Base-by-base conservation (phyloP, 192 early-diverging fungal genomes). In the Coemansia sp. region DNA sequence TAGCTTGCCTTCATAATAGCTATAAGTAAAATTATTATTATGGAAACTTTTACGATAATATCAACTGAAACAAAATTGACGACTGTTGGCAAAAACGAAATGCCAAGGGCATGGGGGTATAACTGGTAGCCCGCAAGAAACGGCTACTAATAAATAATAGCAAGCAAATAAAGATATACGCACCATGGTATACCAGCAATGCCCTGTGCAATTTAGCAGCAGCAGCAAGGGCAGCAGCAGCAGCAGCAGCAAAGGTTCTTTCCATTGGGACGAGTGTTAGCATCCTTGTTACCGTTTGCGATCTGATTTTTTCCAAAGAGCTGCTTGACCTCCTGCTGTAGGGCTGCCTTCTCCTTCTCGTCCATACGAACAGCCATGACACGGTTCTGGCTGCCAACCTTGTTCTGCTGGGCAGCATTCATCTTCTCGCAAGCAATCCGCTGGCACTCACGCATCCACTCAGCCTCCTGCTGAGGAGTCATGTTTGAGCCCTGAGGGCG, bases 191-290 rank as follows among this genome's bases (percentile, higher is more conserved):
- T n/a, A n/a, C n/a, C n/a, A n/a, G n/a, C n/a, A n/a, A n/a, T n/a
- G n/a, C n/a, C n/a, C 10, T 40, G 38, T 40, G 7, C 18, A 6
- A 22, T 36, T 50, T 50, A 49, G 34, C 46, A 36, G 30, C 45
- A 47, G 45, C 45, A 47, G 45, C 45, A 47, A 20, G 45, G 45
- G 33, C 46, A 49, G 33, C 33, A 36, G 34, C 46, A 49, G 46
- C 46, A 49, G 47, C 33, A 37, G 34, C 47, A 50, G 34, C 47
- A 49, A 9, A 50, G 48, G 48, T 50, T 50, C 35, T 50, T 50
- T 10, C 48, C 48, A 26, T 36, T 35, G 13, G 35, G 48, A 50
- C 35, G 48, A 13, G 34, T 35, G 11, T 47, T 47, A 19, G 14
- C 46, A 47, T 15, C 19, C 15, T 40, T 40, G 39, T n/a, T 20